These are phyloP conservation scores for Aspergillus felis DNA, from an alignment of 2,329 filamentous ascomycete genomes.

Conservation along the genomic window DNA sequence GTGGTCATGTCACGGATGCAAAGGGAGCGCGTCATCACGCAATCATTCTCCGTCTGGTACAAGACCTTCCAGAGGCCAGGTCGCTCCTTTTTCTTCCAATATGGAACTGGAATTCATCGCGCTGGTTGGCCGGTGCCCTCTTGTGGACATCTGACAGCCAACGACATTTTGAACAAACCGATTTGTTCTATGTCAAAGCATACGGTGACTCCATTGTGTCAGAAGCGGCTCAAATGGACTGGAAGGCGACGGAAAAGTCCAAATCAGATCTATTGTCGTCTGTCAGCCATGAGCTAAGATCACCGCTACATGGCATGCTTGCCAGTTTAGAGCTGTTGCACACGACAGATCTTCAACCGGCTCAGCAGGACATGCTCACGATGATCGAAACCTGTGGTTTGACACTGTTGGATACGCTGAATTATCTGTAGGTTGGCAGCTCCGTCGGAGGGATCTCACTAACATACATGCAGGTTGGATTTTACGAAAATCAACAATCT, in stretches of 20 bases:
- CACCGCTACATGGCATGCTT: slow-evolving; percentile 45
- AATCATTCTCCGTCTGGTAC: slow-evolving; percentile 10
- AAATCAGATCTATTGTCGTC: slow-evolving; percentile 52
- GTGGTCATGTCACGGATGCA: slow-evolving; percentile 2
- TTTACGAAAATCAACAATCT: slow-evolving; percentile 36
- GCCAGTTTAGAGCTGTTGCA: slow-evolving; percentile 50
- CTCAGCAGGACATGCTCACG: slow-evolving; percentile 43
- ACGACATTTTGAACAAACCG: slow-evolving; percentile 18
- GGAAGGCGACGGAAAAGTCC: slow-evolving; percentile 38
- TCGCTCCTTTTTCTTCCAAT: slow-evolving; percentile 30
- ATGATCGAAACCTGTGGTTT: slow-evolving; percentile 49
- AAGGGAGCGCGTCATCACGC: not conserved
- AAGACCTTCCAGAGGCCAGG: slow-evolving; percentile 20
- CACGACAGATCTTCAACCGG: slow-evolving; percentile 39
- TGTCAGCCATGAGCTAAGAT: slow-evolving; percentile 51
- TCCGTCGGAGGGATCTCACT: not conserved
- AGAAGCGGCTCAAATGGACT: slow-evolving; percentile 32
- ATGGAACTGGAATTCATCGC: slow-evolving; percentile 32
- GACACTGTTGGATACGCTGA: slow-evolving; percentile 49
- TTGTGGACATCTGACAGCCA: slow-evolving; percentile 24
- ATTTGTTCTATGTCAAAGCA: slow-evolving; percentile 32
- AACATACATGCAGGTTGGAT: slow-evolving; percentile 20
- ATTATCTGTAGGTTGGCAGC: slow-evolving; percentile 26
- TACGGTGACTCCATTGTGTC: slow-evolving; percentile 35
- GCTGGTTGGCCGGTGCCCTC: slow-evolving; percentile 31